Percentiles rank a stretch among this genome's conserved stretches.
These are phyloP conservation scores for Ettlia oleoabundans DNA, from an alignment of 139 green algal species.

Conservation along the genomic window DNA sequence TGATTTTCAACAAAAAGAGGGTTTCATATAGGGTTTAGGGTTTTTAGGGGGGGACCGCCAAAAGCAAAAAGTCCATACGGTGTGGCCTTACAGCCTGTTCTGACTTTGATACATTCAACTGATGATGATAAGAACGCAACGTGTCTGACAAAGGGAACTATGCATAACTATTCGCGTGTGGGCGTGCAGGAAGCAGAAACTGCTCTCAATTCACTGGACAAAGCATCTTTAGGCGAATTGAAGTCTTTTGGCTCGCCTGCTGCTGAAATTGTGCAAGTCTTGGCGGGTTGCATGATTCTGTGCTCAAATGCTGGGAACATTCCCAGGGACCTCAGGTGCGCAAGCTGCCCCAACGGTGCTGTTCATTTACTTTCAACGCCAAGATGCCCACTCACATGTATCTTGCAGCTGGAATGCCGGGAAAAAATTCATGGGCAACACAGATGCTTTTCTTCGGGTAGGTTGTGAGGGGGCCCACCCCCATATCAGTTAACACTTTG, in stretches of 20 bases:
- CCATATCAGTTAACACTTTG: too few species aligned
- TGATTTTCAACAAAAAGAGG: too few species aligned
- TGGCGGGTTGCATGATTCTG: conserved; percentile 87
- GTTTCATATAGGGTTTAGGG: too few species aligned
- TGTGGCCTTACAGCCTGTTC: too few species aligned
- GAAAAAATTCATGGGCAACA: conserved; percentile 94
- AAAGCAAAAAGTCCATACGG: too few species aligned
- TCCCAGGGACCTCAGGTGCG: conserved; percentile 61
- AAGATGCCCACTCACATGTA: neutral
- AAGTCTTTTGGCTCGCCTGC: conserved; percentile 91
- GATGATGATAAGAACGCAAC: too few species aligned
- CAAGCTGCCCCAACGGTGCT: neutral
- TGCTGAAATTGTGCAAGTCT: conserved; percentile 82
- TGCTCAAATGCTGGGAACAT: conserved; percentile 83
- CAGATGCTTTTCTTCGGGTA: conserved; percentile 84
- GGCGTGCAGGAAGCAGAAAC: conserved; percentile 73
- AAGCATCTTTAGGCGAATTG: conserved; percentile 86
- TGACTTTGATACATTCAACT: too few species aligned
- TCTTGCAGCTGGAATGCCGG: conserved; percentile 72
- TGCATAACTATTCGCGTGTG: neutral
- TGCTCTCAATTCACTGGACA: conserved; percentile 91
- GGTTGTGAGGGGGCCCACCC: too few species aligned
- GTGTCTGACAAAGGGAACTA: neutral
- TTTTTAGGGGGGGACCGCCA: too few species aligned
- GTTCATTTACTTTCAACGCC: neutral